Evolutionary conservation across 2,329 filamentous ascomycete genomes (phyloP).

Genomic region (Coccinonectria pachysandricola): DNA sequence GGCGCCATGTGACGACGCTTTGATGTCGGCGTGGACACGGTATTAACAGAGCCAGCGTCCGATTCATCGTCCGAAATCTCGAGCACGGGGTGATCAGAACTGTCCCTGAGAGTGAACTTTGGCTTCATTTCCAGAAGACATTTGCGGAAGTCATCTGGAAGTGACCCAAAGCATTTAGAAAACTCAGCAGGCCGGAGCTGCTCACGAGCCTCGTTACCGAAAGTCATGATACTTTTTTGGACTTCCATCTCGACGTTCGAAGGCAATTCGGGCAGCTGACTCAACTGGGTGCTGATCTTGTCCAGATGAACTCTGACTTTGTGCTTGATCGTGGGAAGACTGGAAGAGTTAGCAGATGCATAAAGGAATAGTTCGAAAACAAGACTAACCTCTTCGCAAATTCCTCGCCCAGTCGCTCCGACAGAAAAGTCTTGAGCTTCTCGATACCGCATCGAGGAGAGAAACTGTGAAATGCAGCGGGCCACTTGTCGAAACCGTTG

Average conservation of each 20-base stretch:
- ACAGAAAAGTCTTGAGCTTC: slow-evolving; percentile 41
- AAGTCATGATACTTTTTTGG: slow-evolving; percentile 44
- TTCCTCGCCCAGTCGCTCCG: slow-evolving; percentile 40
- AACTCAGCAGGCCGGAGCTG: slow-evolving; percentile 35
- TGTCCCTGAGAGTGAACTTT: slow-evolving; percentile 32
- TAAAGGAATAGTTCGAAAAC: no score
- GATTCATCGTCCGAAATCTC: slow-evolving; percentile 32
- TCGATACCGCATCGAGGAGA: slow-evolving; percentile 42
- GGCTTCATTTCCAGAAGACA: slow-evolving; percentile 37
- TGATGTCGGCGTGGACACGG: slow-evolving; percentile 15
- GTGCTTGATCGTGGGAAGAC: slow-evolving; percentile 42
- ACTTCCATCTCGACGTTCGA: slow-evolving; percentile 58
- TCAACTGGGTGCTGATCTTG: slow-evolving; percentile 44
- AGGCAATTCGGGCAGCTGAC: slow-evolving; percentile 55
- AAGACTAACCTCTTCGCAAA: slow-evolving; percentile 38
- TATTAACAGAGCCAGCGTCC: slow-evolving; percentile 18
- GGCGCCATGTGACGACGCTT: slow-evolving; percentile 21
- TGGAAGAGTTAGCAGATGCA: slow-evolving; percentile 18
- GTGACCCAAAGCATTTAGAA: slow-evolving; percentile 31
- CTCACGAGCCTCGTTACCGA: slow-evolving; percentile 44
- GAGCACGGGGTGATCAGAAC: slow-evolving; percentile 23
- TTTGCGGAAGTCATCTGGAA: slow-evolving; percentile 42
- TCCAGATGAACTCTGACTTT: slow-evolving; percentile 41
- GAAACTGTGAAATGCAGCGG: slow-evolving; percentile 35
- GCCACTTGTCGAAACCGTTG: slow-evolving; percentile 33